Conservation (phyloP, 306 rosid species). For the Prunus kanzakura region DNA sequence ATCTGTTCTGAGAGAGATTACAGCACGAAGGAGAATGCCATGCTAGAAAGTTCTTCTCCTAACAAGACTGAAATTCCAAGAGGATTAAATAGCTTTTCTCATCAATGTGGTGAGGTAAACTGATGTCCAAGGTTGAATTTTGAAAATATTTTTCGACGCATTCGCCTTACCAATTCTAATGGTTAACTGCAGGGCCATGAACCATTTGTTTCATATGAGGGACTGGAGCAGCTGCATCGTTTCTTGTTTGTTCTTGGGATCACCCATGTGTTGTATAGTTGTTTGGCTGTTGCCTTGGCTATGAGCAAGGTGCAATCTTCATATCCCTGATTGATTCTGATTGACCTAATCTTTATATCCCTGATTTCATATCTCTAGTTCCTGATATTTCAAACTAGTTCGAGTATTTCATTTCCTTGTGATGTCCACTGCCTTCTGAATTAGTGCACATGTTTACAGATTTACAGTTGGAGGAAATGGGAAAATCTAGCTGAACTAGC, state of each 20-base stretch:
- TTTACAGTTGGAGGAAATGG: slow-evolving; percentile 96
- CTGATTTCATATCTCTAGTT: neutral
- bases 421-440: neutral
- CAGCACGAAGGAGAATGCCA: slow-evolving; percentile 21
- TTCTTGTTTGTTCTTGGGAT: slow-evolving; percentile 92
- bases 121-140: neutral
- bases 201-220: slow-evolving; percentile 95
- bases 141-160: neutral
- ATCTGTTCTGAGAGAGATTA: slow-evolving; percentile 67
- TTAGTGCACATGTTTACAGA: slow-evolving; percentile 40
- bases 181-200: slow-evolving; percentile 71
- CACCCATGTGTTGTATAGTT: slow-evolving; percentile 90
- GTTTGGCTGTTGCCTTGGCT: slow-evolving; percentile 87
- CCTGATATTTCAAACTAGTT: neutral
- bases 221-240: slow-evolving; percentile 93
- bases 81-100: slow-evolving; percentile 25
- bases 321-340: slow-evolving; percentile 10
- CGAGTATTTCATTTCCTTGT: neutral
- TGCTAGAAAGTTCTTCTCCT: slow-evolving; percentile 36
- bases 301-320: slow-evolving; percentile 75
- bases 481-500: slow-evolving; percentile 56
- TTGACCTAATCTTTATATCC: slow-evolving; percentile 6
- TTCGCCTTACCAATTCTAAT: slow-evolving; percentile 12
- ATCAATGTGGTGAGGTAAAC: slow-evolving; percentile 77
- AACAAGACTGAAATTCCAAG: slow-evolving; percentile 37